Evolutionary conservation across 768 basidiomycete genomes (phyloP).

Genomic region (Wakefieldia striispora): DNA sequence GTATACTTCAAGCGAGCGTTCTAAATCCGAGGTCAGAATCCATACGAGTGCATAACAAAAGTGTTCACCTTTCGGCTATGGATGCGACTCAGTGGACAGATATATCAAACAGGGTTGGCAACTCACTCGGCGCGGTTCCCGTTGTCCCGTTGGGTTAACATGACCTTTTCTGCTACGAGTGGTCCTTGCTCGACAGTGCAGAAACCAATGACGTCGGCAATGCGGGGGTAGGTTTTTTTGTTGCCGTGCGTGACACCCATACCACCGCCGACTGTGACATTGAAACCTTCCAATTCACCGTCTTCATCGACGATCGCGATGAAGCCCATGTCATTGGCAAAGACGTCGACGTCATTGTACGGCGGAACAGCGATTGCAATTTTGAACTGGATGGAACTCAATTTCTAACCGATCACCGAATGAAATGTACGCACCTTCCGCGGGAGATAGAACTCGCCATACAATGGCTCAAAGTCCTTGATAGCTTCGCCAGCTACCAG

Average conservation of each 20-base stretch:
- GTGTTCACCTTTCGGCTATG: constrained; percentile 54
- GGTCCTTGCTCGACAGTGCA: constrained; percentile 84
- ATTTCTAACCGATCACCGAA: background rate
- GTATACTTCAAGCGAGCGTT: constrained; percentile 96
- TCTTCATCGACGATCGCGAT: constrained; percentile 83
- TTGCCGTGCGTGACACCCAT: constrained; percentile 99
- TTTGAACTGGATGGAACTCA: constrained; percentile 70
- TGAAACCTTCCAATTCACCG: constrained; percentile 86
- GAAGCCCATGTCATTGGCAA: constrained; percentile 94
- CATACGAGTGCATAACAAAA: background rate
- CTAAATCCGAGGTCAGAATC: constrained; percentile 32
- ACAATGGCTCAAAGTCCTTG: constrained; percentile 95
- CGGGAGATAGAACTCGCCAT: constrained; percentile 95
- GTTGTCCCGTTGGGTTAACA: constrained; percentile 92
- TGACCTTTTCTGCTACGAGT: constrained; percentile 86
- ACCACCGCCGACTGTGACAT: constrained; percentile 91
- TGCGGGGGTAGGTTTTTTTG: constrained; percentile 97
- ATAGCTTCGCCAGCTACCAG: constrained; percentile 90
- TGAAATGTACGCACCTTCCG: constrained; percentile 64
- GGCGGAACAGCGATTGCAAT: constrained; percentile 95
- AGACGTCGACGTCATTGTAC: constrained; percentile 94
- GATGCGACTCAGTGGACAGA: constrained; percentile 1
- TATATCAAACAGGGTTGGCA: background rate
- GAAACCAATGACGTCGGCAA: constrained; percentile 88
- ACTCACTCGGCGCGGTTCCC: constrained; percentile 93